Base-by-base conservation (phyloP, 2,329 filamentous ascomycete genomes). In the Zymoseptoria crescenta region DNA sequence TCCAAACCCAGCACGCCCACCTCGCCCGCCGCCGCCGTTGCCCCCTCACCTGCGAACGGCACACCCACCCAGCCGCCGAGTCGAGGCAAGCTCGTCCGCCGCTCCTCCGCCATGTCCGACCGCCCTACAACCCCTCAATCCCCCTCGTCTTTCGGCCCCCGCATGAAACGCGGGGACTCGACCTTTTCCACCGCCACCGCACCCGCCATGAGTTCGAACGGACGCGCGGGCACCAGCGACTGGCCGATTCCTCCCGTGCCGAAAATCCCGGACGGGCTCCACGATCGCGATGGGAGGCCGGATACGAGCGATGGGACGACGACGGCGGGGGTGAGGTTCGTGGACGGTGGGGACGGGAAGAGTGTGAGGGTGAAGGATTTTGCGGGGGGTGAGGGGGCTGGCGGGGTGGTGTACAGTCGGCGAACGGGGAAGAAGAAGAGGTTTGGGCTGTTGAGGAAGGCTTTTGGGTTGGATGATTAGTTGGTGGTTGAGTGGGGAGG, bases 371-470 rank as follows among this genome's bases (percentile, higher is more conserved):
- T 65, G 21, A 49, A 54, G 35, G 59, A 62, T 21, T 41, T 41
- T 41, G 59, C 24, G 28, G 55, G 56, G 16, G 63, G 52, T 1
- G 56, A 41, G 2, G 64, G 64, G 8, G 68, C 65, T 3, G 66
- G 63, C 19, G 68, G 73, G 21, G 69, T 62, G 30, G 67, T 70
- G 2, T 69, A 72, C 30, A 69, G 73, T 49, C 65, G 70, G 13
- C 62, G 72, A 55, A 73, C 71, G 5, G 70, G 73, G 52, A 79
- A 77, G 72, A 82, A 81, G 75, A 89, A 89, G 80, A 88, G 86
- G 73, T 89, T 90, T 72, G 80, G 80, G 49, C 75, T 78, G 57
- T 73, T 90, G 69, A 83, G 87, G 70, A 83, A 79, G 71, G 86
- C 87, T 72, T 87, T 90, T 73, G 77, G 79, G 54, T 71, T 85